Conservation (phyloP, 164 flowering plant species). For the Magnolia kwangsiensis region DNA sequence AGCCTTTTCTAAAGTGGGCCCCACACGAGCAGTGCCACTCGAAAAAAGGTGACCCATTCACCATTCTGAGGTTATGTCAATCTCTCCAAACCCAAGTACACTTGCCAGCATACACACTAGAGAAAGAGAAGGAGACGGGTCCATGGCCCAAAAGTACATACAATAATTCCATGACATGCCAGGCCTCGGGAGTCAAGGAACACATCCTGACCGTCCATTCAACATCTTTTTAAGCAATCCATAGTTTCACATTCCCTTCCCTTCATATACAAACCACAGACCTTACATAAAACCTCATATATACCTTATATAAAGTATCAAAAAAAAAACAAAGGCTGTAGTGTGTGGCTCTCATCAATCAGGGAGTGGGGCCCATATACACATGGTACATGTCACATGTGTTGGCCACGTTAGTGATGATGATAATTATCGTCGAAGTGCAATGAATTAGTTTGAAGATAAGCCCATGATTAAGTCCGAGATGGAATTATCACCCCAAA, state of each 20-base stretch:
- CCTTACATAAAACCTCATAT: too few species aligned
- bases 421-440: not conserved
- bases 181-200: not conserved
- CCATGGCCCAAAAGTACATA: not conserved
- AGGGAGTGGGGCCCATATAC: constrained; percentile 3
- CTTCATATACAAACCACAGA: not conserved
- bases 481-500: not conserved
- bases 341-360: too few species aligned
- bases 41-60: not conserved
- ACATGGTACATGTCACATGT: not conserved
- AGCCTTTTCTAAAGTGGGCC: constrained; percentile 3
- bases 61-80: constrained; percentile 13
- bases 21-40: not conserved
- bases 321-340: not conserved
- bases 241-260: not conserved
- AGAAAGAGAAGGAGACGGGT: not conserved
- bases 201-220: not conserved
- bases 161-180: not conserved
- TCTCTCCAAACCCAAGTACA: constrained; percentile 1
- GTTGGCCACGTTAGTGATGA: not conserved
- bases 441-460: constrained; percentile 1
- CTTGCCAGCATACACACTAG: not conserved
- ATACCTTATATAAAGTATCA: too few species aligned
- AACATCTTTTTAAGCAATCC: not conserved
- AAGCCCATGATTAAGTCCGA: not conserved